Evolutionary conservation across 176 grass and related monocot species (phyloP).

Genomic region (Musa acuminata): DNA sequence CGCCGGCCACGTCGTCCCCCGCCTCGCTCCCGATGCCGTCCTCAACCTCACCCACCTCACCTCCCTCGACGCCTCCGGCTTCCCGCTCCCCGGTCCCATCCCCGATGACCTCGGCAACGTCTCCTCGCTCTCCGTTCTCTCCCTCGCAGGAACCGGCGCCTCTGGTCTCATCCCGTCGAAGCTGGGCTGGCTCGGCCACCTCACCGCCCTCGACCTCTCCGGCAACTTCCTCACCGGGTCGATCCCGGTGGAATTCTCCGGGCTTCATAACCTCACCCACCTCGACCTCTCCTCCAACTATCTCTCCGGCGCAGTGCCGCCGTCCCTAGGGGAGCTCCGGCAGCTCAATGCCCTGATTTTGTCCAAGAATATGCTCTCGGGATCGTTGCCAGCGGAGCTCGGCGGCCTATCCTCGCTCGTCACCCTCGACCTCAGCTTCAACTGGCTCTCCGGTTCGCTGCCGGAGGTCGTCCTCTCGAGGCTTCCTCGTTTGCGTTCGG

Average conservation of each 20-base stretch:
- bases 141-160: not conserved
- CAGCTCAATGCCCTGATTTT: constrained; percentile 47
- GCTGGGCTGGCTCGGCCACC: not conserved
- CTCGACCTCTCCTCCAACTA: constrained; percentile 1
- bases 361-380: constrained; percentile 44
- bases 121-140: not conserved
- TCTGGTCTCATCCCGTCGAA: not conserved
- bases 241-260: not conserved
- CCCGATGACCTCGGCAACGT: not conserved
- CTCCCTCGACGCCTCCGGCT: constrained; percentile 11
- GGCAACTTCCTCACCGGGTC: not conserved
- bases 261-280: not conserved
- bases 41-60: not conserved
- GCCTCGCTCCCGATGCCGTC: not conserved
- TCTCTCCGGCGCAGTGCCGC: constrained; percentile 2
- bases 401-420: constrained; percentile 32
- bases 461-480: not conserved
- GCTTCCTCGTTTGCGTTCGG: not conserved
- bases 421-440: constrained; percentile 26
- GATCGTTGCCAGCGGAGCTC: constrained; percentile 39
- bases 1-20: not conserved
- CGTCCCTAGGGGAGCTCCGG: constrained; percentile 34
- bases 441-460: constrained; percentile 1
- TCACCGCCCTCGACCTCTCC: constrained; percentile 7
- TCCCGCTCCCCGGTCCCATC: constrained; percentile 1